These are phyloP conservation scores for Crithidia sp. DNA, from an alignment of 208 protist species.

Conservation along the genomic window DNA sequence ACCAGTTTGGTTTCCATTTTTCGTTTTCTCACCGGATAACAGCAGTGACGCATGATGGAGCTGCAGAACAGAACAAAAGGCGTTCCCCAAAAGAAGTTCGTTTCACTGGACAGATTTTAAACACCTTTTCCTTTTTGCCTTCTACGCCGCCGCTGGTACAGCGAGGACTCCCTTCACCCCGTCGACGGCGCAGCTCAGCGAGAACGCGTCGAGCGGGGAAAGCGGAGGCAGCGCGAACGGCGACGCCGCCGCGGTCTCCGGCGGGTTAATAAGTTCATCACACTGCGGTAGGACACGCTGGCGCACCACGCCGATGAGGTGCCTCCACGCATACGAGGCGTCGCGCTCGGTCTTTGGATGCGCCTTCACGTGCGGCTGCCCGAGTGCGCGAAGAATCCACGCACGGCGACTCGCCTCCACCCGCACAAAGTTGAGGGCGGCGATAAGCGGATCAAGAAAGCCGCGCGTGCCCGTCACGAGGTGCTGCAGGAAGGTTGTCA, in stretches of 20 bases:
- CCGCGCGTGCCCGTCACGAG: constrained; percentile 38
- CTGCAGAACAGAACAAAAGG: too few species aligned
- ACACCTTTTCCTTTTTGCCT: too few species aligned
- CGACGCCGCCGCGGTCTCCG: not conserved
- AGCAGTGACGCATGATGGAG: too few species aligned
- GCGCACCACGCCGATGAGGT: constrained; percentile 6
- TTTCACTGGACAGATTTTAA: too few species aligned
- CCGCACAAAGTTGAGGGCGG: constrained; percentile 66
- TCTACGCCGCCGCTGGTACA: not conserved
- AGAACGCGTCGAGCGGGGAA: constrained; percentile 22
- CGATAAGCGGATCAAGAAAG: constrained; percentile 82
- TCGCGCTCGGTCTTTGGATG: not conserved
- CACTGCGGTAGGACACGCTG: constrained; percentile 18
- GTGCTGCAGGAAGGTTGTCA: constrained; percentile 44
- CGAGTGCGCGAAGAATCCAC: not conserved
- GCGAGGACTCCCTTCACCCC: constrained; percentile 6
- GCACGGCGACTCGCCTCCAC: constrained; percentile 24
- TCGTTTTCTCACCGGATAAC: too few species aligned
- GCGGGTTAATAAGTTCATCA: not conserved
- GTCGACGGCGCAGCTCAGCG: constrained; percentile 21
- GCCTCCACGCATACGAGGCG: not conserved
- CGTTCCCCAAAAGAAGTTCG: too few species aligned
- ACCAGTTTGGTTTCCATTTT: not conserved
- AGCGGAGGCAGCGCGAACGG: constrained; percentile 5
- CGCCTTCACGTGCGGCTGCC: not conserved